phyloP scores from a whole-genome alignment of 192 early-diverging fungal genomes.

The Podila horticola region DNA sequence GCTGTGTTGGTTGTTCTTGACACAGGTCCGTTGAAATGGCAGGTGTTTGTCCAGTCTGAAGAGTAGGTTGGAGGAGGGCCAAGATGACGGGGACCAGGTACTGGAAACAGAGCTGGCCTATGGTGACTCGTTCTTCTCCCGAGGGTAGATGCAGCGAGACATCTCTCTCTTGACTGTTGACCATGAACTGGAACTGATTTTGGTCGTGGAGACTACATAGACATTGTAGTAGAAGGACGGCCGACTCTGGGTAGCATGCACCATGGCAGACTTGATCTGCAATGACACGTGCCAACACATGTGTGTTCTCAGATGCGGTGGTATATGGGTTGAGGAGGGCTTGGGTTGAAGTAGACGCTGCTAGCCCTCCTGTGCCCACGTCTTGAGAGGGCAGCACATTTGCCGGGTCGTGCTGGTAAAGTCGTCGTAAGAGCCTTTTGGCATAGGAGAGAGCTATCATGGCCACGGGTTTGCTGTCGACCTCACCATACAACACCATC shows the following conservation, averaged over 20 bases:
- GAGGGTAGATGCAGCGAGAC: neutral
- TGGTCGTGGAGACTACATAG: constrained; percentile 36
- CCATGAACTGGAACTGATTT: constrained; percentile 24
- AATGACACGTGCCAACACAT: constrained; percentile 34
- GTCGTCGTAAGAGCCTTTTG: constrained; percentile 29
- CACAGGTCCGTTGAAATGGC: neutral
- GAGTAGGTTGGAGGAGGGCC: constrained; percentile 15
- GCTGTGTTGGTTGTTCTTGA: neutral
- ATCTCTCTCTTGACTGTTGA: constrained; percentile 12
- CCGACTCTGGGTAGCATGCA: constrained; percentile 32
- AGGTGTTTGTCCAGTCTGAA: neutral
- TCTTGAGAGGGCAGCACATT: neutral
- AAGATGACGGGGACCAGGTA: constrained; percentile 31
- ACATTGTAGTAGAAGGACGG: constrained; percentile 27
- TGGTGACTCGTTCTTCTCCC: constrained; percentile 7
- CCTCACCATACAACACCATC: neutral
- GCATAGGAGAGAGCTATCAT: neutral
- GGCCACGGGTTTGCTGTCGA: neutral
- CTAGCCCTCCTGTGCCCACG: neutral
- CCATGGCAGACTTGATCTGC: constrained; percentile 44
- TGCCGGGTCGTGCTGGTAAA: constrained; percentile 18
- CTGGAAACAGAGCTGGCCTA: constrained; percentile 35
- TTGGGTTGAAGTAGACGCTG: neutral
- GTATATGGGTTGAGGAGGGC: constrained; percentile 18
- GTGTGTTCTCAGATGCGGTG: constrained; percentile 15